Base-by-base conservation (phyloP, 495 filamentous ascomycete species). In the Jackrogersella minutella region DNA sequence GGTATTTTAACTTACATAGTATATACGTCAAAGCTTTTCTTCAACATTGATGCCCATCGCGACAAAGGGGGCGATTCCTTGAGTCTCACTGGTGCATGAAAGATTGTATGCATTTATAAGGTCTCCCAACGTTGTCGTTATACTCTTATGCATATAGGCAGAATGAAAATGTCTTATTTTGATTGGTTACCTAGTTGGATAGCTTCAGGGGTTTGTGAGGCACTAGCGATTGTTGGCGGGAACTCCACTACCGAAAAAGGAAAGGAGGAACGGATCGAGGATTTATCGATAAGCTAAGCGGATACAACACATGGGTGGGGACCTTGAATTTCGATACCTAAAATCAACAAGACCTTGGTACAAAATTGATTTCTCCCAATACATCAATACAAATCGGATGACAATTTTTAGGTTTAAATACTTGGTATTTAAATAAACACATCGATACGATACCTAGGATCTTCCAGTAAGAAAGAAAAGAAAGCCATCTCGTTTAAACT, bases 221-320 rank as follows among this genome's bases (percentile, higher is more conserved):
- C 21, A 17, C 17, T 34, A 51, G 30, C 13, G 16, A 28, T 13
- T 19, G 9, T 9, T 19, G 19, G 14, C 13, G 39, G 10, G 24
- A n/a, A 22, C 14, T 10, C 3, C 16, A 46, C 10, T 11, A 24
- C 49, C 49, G 11, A 33, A 52, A 52, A 52, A 3, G 30, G 30
- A 52, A 22, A 36, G 7, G 49, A 5, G 7, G 8, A 3, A 10
- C 2, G 19, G 36, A 36, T 26, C 21, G n/a, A 50, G 13, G 5
- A 1, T 13, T 50, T 58, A 60, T 60, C 62, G 62, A 66, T 66
- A 66, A 31, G 47, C 2, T 8, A 30, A n/a, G n/a, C n/a, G n/a
- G n/a, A 14, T 58, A 30, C 19, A 31, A 2, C 47, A 36, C 19
- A 40, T 22, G 34, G 37, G 41, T 30, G 55, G 54, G 58, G 58